Conservation (phyloP, 257 asterid species). For the Nicotiana undulata region DNA sequence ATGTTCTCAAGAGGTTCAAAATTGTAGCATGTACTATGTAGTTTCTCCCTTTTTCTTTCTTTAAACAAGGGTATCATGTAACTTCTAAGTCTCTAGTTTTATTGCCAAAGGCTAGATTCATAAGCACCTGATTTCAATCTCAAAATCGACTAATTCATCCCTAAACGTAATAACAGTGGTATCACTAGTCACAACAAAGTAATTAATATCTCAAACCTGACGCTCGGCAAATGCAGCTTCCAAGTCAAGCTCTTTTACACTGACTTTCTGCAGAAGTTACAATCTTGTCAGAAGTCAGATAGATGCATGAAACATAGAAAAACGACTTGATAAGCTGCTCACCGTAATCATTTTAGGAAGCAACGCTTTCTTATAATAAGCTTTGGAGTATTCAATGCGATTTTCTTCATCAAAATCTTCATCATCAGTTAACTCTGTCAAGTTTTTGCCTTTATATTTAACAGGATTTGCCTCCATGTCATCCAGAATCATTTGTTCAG, state of each 20-base stretch:
- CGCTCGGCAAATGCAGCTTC: constrained; percentile 95
- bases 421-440: constrained; percentile 63
- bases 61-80: neutral
- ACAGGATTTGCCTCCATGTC: constrained; percentile 73
- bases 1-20: neutral
- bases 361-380: constrained; percentile 55
- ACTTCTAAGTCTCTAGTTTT: neutral
- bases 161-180: neutral
- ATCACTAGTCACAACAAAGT: neutral
- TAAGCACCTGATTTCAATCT: neutral
- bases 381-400: constrained; percentile 51
- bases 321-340: constrained; percentile 11
- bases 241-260: constrained; percentile 82
- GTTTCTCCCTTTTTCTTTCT: neutral
- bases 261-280: constrained; percentile 47
- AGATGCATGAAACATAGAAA: constrained; percentile 8
- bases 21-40: neutral
- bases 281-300: constrained; percentile 26
- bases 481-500: constrained; percentile 94
- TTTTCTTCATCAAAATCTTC: constrained; percentile 74
- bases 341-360: constrained; percentile 67
- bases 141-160: neutral
- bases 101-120: neutral
- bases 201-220: constrained; percentile 46
- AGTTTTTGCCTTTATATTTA: constrained; percentile 56